Evolutionary conservation across 148 eudicot species (phyloP).

Genomic region (Limonium bicolor): DNA sequence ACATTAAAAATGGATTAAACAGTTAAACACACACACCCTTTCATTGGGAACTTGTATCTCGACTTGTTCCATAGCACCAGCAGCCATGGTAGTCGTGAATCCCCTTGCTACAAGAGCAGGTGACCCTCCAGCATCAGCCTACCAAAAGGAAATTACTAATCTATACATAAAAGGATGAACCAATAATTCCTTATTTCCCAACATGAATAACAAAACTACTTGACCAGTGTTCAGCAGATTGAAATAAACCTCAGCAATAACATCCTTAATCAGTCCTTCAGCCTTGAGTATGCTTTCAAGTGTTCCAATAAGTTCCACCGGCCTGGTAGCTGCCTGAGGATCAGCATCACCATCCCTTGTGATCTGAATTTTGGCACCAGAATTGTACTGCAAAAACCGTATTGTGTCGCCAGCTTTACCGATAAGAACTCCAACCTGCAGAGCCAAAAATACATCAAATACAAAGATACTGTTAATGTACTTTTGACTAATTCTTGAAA

Average conservation of each 20-base stretch:
- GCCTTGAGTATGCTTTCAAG: conserved; percentile 61
- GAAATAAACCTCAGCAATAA: conserved; percentile 76
- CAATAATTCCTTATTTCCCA: too few relatives aligned
- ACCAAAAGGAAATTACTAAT: conserved; percentile 1
- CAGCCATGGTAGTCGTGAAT: conserved; percentile 40
- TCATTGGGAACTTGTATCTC: conserved; percentile 88
- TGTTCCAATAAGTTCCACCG: conserved; percentile 70
- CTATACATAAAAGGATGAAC: background rate
- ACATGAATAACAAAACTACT: too few relatives aligned
- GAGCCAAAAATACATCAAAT: conserved; percentile 4
- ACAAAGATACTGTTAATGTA: background rate
- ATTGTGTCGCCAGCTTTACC: conserved; percentile 97
- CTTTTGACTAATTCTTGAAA: background rate
- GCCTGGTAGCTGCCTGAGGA: conserved; percentile 49
- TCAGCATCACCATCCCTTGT: conserved; percentile 88
- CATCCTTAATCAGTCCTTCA: conserved; percentile 78
- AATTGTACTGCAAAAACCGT: conserved; percentile 53
- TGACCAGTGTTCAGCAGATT: too few relatives aligned
- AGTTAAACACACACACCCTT: conserved; percentile 56
- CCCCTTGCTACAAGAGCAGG: conserved; percentile 95
- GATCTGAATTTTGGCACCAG: conserved; percentile 96
- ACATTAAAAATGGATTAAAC: background rate
- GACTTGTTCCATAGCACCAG: conserved; percentile 59
- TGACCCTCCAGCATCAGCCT: conserved; percentile 99
- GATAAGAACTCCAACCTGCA: conserved; percentile 95